phyloP scores from a whole-genome alignment of 1,284 basidiomycete genomes.

The Fistulina hepatica region DNA sequence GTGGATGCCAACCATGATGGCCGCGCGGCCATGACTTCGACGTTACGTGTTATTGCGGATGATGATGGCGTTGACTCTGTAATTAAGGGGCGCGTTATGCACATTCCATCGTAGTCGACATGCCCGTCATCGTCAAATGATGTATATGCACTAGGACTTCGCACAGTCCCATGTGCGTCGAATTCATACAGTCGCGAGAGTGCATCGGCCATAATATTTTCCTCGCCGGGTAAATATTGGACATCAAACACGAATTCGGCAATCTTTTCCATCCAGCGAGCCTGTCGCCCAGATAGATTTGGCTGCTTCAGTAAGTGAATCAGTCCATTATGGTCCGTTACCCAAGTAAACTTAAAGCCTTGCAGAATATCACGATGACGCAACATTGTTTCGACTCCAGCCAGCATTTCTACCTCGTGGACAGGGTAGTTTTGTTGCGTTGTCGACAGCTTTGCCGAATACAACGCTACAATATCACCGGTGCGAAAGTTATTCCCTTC shows the following conservation, averaged over 20 bases:
- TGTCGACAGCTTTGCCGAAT: conserved; percentile 21
- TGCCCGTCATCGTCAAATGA: background rate
- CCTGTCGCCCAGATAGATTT: conserved; percentile 19
- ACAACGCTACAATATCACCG: conserved; percentile 17
- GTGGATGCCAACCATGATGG: background rate
- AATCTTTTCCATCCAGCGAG: conserved; percentile 22
- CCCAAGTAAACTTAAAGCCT: conserved; percentile 17
- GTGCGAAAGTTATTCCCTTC: conserved; percentile 10
- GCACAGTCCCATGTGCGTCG: conserved; percentile 16
- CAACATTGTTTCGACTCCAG: conserved; percentile 18
- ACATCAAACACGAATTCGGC: conserved; percentile 15
- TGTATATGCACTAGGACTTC: conserved; percentile 11
- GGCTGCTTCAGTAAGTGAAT: conserved; percentile 19
- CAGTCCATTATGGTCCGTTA: conserved; percentile 23
- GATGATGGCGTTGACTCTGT: background rate
- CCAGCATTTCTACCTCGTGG: conserved; percentile 22
- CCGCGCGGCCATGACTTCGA: background rate
- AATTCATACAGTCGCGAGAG: conserved; percentile 15
- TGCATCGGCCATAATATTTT: conserved; percentile 15
- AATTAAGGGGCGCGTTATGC: background rate
- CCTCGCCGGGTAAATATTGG: conserved; percentile 13
- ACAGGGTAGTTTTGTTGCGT: conserved; percentile 25
- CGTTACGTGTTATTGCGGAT: too few relatives aligned
- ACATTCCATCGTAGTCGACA: background rate
- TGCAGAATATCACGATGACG: conserved; percentile 16